Evolutionary conservation across 1,284 basidiomycete species (phyloP).

Genomic region (Ceratobasidium sp.): DNA sequence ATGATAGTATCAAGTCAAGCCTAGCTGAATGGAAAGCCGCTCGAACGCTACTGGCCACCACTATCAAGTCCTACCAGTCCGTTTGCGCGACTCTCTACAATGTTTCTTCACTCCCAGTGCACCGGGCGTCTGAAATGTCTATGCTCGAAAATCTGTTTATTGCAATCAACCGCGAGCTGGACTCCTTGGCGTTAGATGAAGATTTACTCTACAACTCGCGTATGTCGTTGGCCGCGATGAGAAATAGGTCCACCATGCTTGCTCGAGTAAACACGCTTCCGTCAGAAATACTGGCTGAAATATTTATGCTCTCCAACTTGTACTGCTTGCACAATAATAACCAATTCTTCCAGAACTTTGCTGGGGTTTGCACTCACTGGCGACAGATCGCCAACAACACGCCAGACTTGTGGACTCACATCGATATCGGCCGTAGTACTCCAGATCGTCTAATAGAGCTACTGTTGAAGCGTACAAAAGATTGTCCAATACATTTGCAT

Average conservation of each 20-base stretch:
- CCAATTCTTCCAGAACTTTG: not conserved
- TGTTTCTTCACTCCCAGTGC: not conserved
- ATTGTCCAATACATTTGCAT: not conserved
- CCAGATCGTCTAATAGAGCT: not conserved
- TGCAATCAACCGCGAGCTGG: not conserved
- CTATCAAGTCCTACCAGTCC: not conserved
- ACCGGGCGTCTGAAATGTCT: not conserved
- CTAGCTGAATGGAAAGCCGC: not conserved
- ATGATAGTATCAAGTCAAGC: no score
- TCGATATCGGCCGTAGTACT: not conserved
- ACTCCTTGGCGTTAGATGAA: not conserved
- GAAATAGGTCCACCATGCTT: not conserved
- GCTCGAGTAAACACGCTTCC: not conserved
- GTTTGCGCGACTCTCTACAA: not conserved
- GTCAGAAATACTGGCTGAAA: not conserved
- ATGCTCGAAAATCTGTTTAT: not conserved
- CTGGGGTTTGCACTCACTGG: not conserved
- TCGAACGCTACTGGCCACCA: not conserved
- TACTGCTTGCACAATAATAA: not conserved
- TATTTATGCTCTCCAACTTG: not conserved
- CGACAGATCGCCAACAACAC: not conserved
- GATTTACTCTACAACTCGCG: not conserved
- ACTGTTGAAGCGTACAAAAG: not conserved
- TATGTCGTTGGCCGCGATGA: not conserved
- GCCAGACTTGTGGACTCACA: not conserved